Conservation (phyloP, 129 eudicot species). For the Flaveria robusta region DNA sequence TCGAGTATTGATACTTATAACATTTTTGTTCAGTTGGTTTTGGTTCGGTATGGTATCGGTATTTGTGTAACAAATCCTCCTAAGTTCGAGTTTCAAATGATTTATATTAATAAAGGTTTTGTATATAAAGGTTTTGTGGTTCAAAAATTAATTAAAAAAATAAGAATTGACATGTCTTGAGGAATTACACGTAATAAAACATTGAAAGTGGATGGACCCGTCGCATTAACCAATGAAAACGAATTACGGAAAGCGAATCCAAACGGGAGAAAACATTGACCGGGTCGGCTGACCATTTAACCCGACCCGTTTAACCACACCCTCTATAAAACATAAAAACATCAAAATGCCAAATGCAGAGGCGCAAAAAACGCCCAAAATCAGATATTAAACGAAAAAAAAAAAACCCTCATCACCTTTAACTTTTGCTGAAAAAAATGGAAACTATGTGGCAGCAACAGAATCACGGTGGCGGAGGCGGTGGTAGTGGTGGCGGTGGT, state of each 20-base stretch:
- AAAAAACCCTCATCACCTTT: constrained; percentile 6
- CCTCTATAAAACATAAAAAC: constrained; percentile 14
- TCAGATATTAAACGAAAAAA: constrained; percentile 13
- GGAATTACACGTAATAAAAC: constrained; percentile 31
- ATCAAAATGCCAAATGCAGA: constrained; percentile 1
- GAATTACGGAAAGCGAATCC: constrained; percentile 24
- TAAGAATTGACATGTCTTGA: background rate
- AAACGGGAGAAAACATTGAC: constrained; percentile 28
- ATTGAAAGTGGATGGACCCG: constrained; percentile 7
- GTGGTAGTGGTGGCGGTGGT: constrained; percentile 24
- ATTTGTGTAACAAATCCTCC: no score
- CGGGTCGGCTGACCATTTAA: constrained; percentile 4
- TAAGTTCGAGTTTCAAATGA: no score
- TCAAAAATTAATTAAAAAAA: no score
- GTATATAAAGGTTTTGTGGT: no score
- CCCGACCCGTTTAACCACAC: constrained; percentile 6
- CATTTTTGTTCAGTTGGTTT: no score
- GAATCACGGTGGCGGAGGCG: constrained; percentile 38
- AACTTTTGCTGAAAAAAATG: constrained; percentile 41
- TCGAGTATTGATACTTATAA: no score
- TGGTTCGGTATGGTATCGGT: no score
- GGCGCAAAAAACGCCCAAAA: constrained; percentile 23
- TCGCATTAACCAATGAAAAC: constrained; percentile 27
- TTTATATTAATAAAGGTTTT: no score
- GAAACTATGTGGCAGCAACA: constrained; percentile 55